A percentile compares a stretch with the other conserved stretches of the same genome.
phyloP scores from a whole-genome alignment of 768 basidiomycete species.

The Paxillus involutus region DNA sequence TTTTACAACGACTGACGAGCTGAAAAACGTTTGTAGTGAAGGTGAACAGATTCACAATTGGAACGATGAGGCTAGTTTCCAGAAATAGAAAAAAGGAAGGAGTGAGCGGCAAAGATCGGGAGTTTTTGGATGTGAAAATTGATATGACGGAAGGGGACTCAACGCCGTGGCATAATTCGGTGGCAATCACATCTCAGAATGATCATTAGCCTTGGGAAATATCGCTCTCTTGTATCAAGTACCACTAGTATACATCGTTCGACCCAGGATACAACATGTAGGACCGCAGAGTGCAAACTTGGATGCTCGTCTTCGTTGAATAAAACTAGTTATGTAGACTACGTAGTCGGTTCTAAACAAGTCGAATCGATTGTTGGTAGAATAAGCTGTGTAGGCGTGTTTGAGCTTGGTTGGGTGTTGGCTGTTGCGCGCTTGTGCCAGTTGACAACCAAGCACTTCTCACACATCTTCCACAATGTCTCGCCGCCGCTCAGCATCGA shows the following conservation, averaged over 20 bases:
- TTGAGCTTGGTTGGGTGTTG: slow-evolving; percentile 32
- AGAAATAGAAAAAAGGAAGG: slow-evolving; percentile 22
- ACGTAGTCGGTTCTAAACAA: slow-evolving; percentile 7
- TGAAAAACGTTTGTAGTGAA: background rate
- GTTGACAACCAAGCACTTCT: slow-evolving; percentile 17
- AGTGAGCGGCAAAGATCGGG: slow-evolving; percentile 20
- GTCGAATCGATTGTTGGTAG: background rate
- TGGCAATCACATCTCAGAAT: background rate
- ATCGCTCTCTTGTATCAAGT: too few species aligned
- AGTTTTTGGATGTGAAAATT: slow-evolving; percentile 20
- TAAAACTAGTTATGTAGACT: background rate
- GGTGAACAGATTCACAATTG: too few species aligned
- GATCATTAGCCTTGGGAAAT: too few species aligned
- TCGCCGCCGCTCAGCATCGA: slow-evolving; percentile 21
- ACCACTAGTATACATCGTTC: background rate
- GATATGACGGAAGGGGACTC: slow-evolving; percentile 19
- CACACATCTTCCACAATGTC: slow-evolving; percentile 24
- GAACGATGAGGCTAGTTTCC: slow-evolving; percentile 9
- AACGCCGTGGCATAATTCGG: slow-evolving; percentile 20
- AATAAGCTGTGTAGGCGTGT: slow-evolving; percentile 32
- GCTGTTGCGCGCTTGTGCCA: slow-evolving; percentile 22
- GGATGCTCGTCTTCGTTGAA: background rate
- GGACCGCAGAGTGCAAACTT: too few species aligned
- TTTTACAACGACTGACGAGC: too few species aligned
- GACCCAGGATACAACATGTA: background rate